phyloP scores from a whole-genome alignment of 2,329 filamentous ascomycete species.

The Teratosphaeria epicoccoides region DNA sequence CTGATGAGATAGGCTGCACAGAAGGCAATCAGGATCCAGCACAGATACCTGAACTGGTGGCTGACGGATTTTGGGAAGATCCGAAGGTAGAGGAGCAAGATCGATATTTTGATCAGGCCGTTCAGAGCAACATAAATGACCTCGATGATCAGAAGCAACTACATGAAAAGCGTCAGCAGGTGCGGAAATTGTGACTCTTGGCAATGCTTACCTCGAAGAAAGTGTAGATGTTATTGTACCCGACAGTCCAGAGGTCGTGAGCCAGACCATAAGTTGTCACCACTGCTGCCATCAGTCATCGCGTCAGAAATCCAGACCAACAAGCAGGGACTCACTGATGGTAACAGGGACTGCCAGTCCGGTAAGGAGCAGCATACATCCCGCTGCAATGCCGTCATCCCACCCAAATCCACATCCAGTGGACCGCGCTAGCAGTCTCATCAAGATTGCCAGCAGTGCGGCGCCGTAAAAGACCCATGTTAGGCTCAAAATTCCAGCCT shows the following conservation, averaged over 20 bases:
- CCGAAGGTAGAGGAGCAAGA: slow-evolving; percentile 7
- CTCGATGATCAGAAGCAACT: slow-evolving; percentile 3
- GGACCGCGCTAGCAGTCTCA: slow-evolving; percentile 6
- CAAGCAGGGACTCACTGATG: neutral
- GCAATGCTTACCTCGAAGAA: neutral
- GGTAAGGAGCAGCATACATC: slow-evolving; percentile 4
- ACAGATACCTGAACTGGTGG: slow-evolving; percentile 1
- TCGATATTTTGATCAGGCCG: slow-evolving; percentile 4
- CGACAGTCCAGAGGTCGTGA: slow-evolving; percentile 14
- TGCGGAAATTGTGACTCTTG: neutral
- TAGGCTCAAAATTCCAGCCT: neutral
- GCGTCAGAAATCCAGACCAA: neutral
- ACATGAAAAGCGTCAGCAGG: neutral
- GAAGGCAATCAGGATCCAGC: slow-evolving; percentile 1
- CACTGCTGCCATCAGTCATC: slow-evolving; percentile 2
- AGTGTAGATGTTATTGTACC: slow-evolving; percentile 7
- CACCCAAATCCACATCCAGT: slow-evolving; percentile 4
- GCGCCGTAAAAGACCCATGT: neutral
- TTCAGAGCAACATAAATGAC: slow-evolving; percentile 1
- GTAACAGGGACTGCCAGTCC: slow-evolving; percentile 2
- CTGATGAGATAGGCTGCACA: neutral
- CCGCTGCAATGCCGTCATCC: slow-evolving; percentile 4
- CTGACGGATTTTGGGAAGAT: slow-evolving; percentile 4
- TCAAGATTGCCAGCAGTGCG: slow-evolving; percentile 6
- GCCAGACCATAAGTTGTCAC: slow-evolving; percentile 14